Evolutionary conservation across 176 grass and related monocot genomes (phyloP).

Genomic region (Panicum miliaceum): DNA sequence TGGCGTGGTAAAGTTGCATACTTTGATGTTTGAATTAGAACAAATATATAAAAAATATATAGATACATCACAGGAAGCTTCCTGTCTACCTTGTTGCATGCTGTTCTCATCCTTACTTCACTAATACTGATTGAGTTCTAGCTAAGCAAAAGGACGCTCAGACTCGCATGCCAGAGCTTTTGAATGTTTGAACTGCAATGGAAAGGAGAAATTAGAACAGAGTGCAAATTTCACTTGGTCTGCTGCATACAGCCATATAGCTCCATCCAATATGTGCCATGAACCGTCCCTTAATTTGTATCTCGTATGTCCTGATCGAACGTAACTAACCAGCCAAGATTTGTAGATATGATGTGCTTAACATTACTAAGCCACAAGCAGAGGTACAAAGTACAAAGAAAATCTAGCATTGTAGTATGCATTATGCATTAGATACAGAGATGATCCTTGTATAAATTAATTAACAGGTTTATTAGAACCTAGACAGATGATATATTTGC

Average conservation of each 20-base stretch:
- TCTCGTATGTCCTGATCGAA: background rate
- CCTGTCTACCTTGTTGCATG: slow-evolving; percentile 15
- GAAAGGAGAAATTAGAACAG: slow-evolving; percentile 14
- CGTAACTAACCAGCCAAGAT: background rate
- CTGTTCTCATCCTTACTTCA: background rate
- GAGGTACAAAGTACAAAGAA: background rate
- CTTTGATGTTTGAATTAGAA: slow-evolving; percentile 25
- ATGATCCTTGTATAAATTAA: slow-evolving; percentile 18
- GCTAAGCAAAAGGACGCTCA: background rate
- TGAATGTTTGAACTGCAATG: background rate
- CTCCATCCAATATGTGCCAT: slow-evolving; percentile 14
- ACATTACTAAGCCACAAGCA: background rate
- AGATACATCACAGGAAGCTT: slow-evolving; percentile 21
- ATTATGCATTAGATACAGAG: background rate
- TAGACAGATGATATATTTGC: background rate
- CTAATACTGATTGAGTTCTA: background rate
- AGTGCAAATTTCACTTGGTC: background rate
- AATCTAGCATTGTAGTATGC: background rate
- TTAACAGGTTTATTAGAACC: background rate
- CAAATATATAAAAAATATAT: background rate
- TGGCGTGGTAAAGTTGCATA: slow-evolving; percentile 22
- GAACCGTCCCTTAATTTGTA: background rate
- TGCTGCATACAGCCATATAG: background rate
- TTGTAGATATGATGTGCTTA: background rate
- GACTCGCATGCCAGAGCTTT: background rate